Evolutionary conservation across 2,329 filamentous ascomycete species (phyloP).

Genomic region (Trichoderma harzianum): DNA sequence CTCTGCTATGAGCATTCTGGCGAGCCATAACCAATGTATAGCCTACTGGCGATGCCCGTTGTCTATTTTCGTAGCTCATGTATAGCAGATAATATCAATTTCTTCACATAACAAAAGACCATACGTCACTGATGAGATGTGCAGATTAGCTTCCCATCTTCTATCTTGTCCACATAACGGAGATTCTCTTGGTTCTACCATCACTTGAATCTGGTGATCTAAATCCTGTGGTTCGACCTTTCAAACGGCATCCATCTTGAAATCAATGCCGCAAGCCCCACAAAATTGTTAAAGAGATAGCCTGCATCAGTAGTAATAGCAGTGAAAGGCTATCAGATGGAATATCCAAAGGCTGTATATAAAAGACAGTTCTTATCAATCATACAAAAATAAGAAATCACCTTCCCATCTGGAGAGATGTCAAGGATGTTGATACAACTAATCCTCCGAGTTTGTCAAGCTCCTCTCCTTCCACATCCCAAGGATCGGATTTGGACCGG

Average conservation of each 20-base stretch:
- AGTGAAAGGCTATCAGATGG: background rate
- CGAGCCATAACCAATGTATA: conserved; percentile 42
- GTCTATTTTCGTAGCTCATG: background rate
- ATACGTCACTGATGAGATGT: background rate
- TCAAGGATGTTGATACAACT: background rate
- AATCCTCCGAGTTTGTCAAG: background rate
- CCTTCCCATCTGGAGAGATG: background rate
- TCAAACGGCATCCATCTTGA: background rate
- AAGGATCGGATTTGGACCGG: background rate
- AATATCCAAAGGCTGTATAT: background rate
- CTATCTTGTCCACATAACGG: rapidly evolving
- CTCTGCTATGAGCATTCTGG: conserved; percentile 43
- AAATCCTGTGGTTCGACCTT: background rate
- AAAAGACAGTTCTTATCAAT: background rate
- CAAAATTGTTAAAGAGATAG: background rate
- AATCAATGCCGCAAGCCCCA: background rate
- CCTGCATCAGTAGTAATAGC: background rate
- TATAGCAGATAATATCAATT: background rate
- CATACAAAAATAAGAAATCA: background rate
- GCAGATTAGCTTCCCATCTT: background rate
- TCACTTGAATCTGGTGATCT: background rate
- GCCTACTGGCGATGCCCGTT: background rate
- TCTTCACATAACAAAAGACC: background rate
- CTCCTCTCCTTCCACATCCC: background rate
- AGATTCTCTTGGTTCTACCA: rapidly evolving